Conservation (phyloP, 23 red algal species). For the Gracilaria caudata region DNA sequence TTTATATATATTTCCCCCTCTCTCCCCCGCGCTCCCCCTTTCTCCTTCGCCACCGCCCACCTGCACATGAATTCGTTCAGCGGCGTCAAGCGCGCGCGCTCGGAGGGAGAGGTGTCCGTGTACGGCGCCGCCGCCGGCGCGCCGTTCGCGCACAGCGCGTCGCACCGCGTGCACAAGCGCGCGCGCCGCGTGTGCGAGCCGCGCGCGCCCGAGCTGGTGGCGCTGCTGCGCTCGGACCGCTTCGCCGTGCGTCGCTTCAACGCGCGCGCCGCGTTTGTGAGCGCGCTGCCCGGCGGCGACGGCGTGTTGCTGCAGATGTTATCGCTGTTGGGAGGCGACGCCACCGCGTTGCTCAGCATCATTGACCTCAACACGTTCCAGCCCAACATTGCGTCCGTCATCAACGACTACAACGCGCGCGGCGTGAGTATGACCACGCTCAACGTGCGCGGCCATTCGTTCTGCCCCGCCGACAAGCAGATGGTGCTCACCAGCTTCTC, state of each 20-base stretch:
- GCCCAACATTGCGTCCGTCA: slow-evolving; percentile 15
- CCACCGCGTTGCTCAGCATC: slow-evolving; percentile 30
- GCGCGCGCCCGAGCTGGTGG: slow-evolving; percentile 19
- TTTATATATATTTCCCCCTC: not conserved
- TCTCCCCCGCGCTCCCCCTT: not conserved
- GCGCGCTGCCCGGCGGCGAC: slow-evolving; percentile 8
- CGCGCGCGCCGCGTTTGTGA: slow-evolving; percentile 21
- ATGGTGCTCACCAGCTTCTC: slow-evolving; percentile 43
- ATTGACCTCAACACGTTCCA: slow-evolving; percentile 48
- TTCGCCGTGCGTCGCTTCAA: not conserved
- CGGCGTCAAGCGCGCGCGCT: slow-evolving; percentile 9
- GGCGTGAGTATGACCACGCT: slow-evolving; percentile 53
- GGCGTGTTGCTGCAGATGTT: slow-evolving; percentile 13
- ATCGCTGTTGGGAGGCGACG: slow-evolving; percentile 10
- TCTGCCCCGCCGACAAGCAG: slow-evolving; percentile 15
- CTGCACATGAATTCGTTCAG: slow-evolving; percentile 11
- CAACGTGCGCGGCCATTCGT: slow-evolving; percentile 42
- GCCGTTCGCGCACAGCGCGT: not conserved
- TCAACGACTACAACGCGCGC: slow-evolving; percentile 33
- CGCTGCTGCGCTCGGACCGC: slow-evolving; percentile 40
- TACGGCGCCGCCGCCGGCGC: not conserved
- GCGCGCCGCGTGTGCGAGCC: slow-evolving; percentile 24
- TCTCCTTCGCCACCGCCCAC: not conserved
- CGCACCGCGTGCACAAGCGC: slow-evolving; percentile 26
- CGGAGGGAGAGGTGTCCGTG: slow-evolving; percentile 19